These are phyloP conservation scores for Ilex aquifolium DNA, from an alignment of 257 asterid genomes.

Conservation along the genomic window DNA sequence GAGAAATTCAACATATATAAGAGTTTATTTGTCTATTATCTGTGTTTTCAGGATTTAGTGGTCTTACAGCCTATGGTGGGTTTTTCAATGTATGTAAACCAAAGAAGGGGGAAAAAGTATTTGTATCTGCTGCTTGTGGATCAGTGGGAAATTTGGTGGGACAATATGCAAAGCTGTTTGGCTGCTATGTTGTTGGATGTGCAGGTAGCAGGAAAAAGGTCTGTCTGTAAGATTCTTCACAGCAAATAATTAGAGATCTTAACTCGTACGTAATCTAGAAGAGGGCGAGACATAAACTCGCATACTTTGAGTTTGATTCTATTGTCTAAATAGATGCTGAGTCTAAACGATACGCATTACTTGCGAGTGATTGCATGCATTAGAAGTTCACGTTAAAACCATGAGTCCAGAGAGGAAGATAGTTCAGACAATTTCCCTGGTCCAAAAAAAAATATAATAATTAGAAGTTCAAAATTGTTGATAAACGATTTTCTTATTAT, in stretches of 20 bases:
- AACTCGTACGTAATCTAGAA: too few relatives aligned
- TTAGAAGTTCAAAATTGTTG: background rate
- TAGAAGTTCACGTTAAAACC: background rate
- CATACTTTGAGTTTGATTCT: too few relatives aligned
- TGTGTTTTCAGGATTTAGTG: slow-evolving; percentile 44
- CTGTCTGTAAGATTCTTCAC: background rate
- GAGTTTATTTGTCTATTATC: too few relatives aligned
- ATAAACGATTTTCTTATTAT: background rate
- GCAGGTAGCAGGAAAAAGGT: slow-evolving; percentile 61
- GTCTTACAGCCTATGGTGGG: slow-evolving; percentile 73
- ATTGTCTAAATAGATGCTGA: too few relatives aligned
- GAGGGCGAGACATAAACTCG: too few relatives aligned
- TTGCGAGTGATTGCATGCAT: background rate
- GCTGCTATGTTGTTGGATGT: slow-evolving; percentile 71
- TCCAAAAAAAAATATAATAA: too few relatives aligned
- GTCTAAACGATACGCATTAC: too few relatives aligned
- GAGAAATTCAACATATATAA: too few relatives aligned
- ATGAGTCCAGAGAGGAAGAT: too few relatives aligned
- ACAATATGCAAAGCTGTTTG: slow-evolving; percentile 62
- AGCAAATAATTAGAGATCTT: too few relatives aligned
- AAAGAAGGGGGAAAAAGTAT: slow-evolving; percentile 55
- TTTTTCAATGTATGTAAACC: slow-evolving; percentile 62
- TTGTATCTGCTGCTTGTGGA: slow-evolving; percentile 79
- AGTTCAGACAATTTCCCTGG: too few relatives aligned
- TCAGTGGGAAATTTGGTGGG: slow-evolving; percentile 76